Percentiles rank a stretch among this genome's conserved stretches.
Evolutionary conservation across 164 flowering plant genomes (phyloP).

Genomic region (Magnolia kwangsiensis): DNA sequence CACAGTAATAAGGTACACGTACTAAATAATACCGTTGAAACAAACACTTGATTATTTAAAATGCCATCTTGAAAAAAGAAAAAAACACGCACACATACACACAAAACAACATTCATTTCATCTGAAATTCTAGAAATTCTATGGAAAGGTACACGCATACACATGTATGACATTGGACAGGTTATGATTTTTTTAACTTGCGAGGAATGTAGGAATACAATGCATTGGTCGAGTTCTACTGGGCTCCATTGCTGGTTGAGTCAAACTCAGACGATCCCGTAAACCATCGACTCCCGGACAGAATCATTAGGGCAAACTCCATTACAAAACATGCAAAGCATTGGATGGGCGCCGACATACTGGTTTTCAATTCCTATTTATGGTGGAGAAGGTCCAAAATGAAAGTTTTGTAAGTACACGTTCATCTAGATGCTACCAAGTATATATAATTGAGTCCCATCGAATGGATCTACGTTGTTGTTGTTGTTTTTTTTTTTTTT

Average conservation of each 20-base stretch:
- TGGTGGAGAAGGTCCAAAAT: constrained; percentile 79
- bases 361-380: constrained; percentile 66
- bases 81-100: no score
- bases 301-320: constrained; percentile 48
- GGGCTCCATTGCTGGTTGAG: constrained; percentile 87
- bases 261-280: constrained; percentile 79
- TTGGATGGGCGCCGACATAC: constrained; percentile 71
- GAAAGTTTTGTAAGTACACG: constrained; percentile 52
- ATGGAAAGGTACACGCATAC: neutral
- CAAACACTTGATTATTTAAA: no score
- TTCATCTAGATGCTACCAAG: neutral
- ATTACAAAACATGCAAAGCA: constrained; percentile 66
- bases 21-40: no score
- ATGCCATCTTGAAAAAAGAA: neutral
- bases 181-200: neutral
- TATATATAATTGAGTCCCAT: no score
- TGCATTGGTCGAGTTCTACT: constrained; percentile 76
- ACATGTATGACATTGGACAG: neutral
- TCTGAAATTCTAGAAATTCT: neutral
- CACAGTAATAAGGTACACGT: no score
- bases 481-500: no score
- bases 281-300: constrained; percentile 44
- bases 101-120: neutral
- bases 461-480: no score
- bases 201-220: constrained; percentile 56